Evolutionary conservation across 106 monocot species (phyloP).

Genomic region (Dendrobium officinale): DNA sequence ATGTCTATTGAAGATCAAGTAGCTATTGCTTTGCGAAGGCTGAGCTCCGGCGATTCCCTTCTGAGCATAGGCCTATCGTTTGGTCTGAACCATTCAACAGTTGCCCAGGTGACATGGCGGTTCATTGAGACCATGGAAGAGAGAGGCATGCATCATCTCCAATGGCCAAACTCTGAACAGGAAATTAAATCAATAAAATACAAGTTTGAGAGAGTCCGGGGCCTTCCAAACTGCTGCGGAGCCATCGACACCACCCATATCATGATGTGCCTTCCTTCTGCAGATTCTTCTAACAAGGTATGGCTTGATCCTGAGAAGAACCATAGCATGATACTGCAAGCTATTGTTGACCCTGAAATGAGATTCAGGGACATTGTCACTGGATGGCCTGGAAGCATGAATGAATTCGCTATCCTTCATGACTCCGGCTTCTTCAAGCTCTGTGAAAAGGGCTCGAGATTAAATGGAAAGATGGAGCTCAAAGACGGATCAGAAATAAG

Average conservation of each 20-base stretch:
- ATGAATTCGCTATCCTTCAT: conserved; percentile 39
- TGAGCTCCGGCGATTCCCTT: conserved; percentile 65
- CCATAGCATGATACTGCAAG: conserved; percentile 67
- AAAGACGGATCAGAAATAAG: conserved; percentile 35
- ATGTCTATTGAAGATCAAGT: conserved; percentile 60
- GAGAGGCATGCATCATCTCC: conserved; percentile 47
- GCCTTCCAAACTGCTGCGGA: conserved; percentile 70
- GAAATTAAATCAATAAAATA: conserved; percentile 39
- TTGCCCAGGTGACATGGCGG: conserved; percentile 65
- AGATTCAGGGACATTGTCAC: conserved; percentile 60
- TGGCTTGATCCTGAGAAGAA: conserved; percentile 65
- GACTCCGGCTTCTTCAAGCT: conserved; percentile 70
- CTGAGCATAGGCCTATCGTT: conserved; percentile 39
- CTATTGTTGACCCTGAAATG: conserved; percentile 46
- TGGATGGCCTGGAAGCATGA: conserved; percentile 91
- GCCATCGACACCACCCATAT: conserved; percentile 71
- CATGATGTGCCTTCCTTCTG: conserved; percentile 55
- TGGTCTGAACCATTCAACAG: conserved; percentile 58
- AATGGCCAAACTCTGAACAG: conserved; percentile 43
- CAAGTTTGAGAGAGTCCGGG: conserved; percentile 51
- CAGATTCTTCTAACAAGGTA: conserved; percentile 42
- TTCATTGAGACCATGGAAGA: conserved; percentile 71
- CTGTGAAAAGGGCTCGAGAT: conserved; percentile 53
- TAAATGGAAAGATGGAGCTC: conserved; percentile 35
- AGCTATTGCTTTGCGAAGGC: conserved; percentile 56